Evolutionary conservation across 2,329 filamentous ascomycete species (phyloP).

Genomic region (Penicillium corylophilum): DNA sequence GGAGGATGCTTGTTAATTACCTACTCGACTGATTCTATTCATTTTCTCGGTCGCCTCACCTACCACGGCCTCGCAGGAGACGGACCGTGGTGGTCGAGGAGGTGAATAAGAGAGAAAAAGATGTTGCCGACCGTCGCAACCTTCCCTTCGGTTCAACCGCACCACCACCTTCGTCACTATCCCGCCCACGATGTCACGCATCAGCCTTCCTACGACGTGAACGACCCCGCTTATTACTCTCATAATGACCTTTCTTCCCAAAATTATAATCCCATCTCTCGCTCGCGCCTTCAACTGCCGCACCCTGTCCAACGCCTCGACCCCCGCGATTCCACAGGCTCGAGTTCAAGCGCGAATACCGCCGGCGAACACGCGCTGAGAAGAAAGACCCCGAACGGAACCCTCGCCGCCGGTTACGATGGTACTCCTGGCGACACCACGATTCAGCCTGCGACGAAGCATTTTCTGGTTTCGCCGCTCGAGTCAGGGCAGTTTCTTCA

Average conservation of each 20-base stretch:
- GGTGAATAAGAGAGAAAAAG: constrained; percentile 25
- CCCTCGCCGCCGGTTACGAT: constrained; percentile 87
- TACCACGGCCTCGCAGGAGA: constrained; percentile 11
- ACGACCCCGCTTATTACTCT: constrained; percentile 25
- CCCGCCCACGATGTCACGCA: constrained; percentile 30
- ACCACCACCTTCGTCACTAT: constrained; percentile 38
- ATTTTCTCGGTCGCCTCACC: constrained; percentile 19
- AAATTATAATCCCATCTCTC: constrained; percentile 29
- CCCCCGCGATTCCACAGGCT: constrained; percentile 26
- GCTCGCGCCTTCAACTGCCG: constrained; percentile 38
- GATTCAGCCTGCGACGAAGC: constrained; percentile 74
- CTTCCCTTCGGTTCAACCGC: constrained; percentile 44
- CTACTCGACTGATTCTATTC: constrained; percentile 24
- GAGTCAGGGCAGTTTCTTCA: constrained; percentile 39
- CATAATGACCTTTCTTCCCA: constrained; percentile 28
- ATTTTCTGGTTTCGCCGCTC: constrained; percentile 70
- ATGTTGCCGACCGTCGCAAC: constrained; percentile 52
- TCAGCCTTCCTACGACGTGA: constrained; percentile 31
- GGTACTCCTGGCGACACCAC: constrained; percentile 72
- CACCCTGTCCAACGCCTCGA: constrained; percentile 41
- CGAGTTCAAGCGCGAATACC: constrained; percentile 24
- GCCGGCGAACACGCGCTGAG: constrained; percentile 72
- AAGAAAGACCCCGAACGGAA: constrained; percentile 92
- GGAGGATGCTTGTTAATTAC: constrained; percentile 40
- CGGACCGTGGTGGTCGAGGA: constrained; percentile 18